A percentile compares a stretch with the other conserved stretches of the same genome.
These are phyloP conservation scores for Sporothrix variecibatus DNA, from an alignment of 2,329 filamentous ascomycete species.

Conservation along the genomic window DNA sequence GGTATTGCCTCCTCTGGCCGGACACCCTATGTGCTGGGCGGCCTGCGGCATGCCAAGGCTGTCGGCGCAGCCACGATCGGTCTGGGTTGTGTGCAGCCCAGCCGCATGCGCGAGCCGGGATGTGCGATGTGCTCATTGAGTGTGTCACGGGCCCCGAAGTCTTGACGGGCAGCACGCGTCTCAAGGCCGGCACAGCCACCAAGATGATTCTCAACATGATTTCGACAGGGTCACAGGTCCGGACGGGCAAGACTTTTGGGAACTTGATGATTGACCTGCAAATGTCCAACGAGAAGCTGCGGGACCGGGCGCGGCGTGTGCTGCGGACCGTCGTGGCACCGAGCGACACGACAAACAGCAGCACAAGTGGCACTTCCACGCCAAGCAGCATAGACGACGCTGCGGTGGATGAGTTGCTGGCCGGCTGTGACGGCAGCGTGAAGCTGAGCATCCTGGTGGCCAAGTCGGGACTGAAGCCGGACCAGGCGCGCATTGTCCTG, in stretches of 20 bases:
- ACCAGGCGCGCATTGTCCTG: slow-evolving; percentile 4
- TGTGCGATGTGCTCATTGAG: slow-evolving; percentile 39
- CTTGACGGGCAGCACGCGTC: slow-evolving; percentile 48
- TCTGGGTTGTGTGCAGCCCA: slow-evolving; percentile 43
- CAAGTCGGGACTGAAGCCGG: slow-evolving; percentile 13
- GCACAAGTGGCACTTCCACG: not conserved
- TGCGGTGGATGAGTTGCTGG: slow-evolving; percentile 21
- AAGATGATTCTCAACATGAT: slow-evolving; percentile 49
- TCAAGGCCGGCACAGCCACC: slow-evolving; percentile 49
- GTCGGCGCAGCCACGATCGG: slow-evolving; percentile 43
- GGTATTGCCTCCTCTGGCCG: slow-evolving; percentile 48
- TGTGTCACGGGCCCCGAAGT: slow-evolving; percentile 47
- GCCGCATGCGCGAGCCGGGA: slow-evolving; percentile 30
- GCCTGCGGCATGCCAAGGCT: slow-evolving; percentile 40
- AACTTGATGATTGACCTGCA: slow-evolving; percentile 29
- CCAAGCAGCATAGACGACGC: slow-evolving; percentile 11
- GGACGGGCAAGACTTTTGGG: slow-evolving; percentile 44
- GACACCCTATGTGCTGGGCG: slow-evolving; percentile 46
- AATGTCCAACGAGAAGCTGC: slow-evolving; percentile 30
- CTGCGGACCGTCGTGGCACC: slow-evolving; percentile 22
- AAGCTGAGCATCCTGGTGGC: slow-evolving; percentile 29
- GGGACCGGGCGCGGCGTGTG: slow-evolving; percentile 26
- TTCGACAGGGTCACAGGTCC: slow-evolving; percentile 46
- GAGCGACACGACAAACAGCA: not conserved
- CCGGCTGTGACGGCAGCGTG: slow-evolving; percentile 25